Base-by-base conservation (phyloP, 2,329 filamentous ascomycete species). In the Fusarium sublunatum region DNA sequence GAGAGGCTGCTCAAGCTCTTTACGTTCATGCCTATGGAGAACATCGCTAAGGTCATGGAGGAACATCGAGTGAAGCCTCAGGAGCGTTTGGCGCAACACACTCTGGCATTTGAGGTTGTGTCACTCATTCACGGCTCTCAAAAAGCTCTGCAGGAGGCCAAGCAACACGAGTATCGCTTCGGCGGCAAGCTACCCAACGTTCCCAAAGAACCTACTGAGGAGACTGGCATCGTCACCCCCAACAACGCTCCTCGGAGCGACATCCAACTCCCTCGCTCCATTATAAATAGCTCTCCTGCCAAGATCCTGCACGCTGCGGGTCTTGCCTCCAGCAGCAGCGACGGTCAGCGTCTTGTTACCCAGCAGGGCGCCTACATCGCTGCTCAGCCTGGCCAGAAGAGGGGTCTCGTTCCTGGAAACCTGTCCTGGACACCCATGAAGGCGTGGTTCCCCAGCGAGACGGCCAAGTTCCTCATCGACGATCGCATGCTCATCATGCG, bases 1-100 rank as follows among this genome's bases (percentile, higher is more conserved):
- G 91, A 93, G 75, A 84, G 82, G 29, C 90, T 96, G 61, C 82
- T 99, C 36, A 94, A 91, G 73, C 85, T 97, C 22, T 93, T 99
- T 74, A 99, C 95, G 0, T 97, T 99, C 73, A 76, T 97, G 34
- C 91, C 94, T 1, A 69, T 91, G 3, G 72, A 82, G 7, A 75
- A 86, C n/a, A 96, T 99, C 64, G 72, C 82, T 4, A 70, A 80
- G 12, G 75, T 91, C 48, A 91, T 98, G 85, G 74, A 80, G 29
- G 75, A 89, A 61, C 93, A 98, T 67, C 77, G 76, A 8, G 63
- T 81, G 26, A 84, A 93, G 53, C 91, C 91, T 0, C 83, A 88
- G 1, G 87, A 89, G 76, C 87, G 95, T 28, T 74, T 87, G 53
- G 93, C 94, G 4, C 94, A 99, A 69, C 93, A 97, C 72, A 79